Evolutionary conservation across 345 rosid genomes (phyloP).

Genomic region (Hirschfeldia incana): DNA sequence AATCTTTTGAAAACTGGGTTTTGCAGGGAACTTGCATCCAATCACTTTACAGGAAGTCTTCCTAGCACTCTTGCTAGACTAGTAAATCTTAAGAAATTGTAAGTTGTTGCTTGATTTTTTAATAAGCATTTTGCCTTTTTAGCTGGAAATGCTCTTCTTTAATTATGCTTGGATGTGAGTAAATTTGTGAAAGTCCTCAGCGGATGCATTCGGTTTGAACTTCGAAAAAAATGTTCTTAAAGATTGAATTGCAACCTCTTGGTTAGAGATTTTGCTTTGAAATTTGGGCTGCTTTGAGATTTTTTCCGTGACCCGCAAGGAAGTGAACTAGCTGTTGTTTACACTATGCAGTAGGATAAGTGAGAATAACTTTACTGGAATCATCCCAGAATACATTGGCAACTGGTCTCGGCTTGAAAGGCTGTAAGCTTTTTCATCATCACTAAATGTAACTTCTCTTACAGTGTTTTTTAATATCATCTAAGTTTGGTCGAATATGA

Average conservation of each 20-base stretch:
- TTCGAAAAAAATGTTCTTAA: neutral
- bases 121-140: no score
- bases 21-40: conserved; percentile 46
- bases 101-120: neutral
- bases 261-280: neutral
- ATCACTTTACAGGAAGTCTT: conserved; percentile 41
- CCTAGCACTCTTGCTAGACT: conserved; percentile 42
- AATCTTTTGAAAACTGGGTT: neutral
- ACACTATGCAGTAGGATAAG: conserved; percentile 54
- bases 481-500: neutral
- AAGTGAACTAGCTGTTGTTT: neutral
- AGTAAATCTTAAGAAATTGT: conserved; percentile 26
- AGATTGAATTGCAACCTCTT: neutral
- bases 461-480: neutral
- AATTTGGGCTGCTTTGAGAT: neutral
- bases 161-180: neutral
- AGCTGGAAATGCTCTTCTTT: neutral
- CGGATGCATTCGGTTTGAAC: neutral
- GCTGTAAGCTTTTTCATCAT: conserved; percentile 52
- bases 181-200: neutral
- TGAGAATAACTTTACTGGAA: conserved; percentile 73
- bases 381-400: conserved; percentile 56
- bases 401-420: conserved; percentile 56
- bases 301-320: neutral
- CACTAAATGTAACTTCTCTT: neutral